These are phyloP conservation scores for Oryza brachyantha DNA, from an alignment of 176 grass and related monocot species.

Conservation along the genomic window DNA sequence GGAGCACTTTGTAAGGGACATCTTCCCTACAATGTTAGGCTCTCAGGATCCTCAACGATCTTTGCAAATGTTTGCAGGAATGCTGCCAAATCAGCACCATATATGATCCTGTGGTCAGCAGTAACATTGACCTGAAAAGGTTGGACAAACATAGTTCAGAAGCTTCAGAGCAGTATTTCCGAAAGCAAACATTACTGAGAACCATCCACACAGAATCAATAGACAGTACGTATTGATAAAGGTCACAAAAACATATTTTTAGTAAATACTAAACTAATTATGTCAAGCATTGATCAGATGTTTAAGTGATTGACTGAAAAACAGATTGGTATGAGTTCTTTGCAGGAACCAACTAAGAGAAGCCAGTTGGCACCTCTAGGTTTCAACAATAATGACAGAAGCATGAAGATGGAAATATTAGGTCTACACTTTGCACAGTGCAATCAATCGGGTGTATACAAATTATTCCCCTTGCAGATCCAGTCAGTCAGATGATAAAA, in stretches of 20 bases:
- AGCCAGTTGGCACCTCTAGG: background rate
- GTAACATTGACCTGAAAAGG: constrained; percentile 85
- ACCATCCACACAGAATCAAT: background rate
- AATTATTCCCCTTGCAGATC: background rate
- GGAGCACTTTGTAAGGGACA: background rate
- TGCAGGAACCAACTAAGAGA: background rate
- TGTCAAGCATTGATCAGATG: background rate
- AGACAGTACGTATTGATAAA: background rate
- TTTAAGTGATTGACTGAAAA: background rate
- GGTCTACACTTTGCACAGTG: background rate
- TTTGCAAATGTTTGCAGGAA: constrained; percentile 93
- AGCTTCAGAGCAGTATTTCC: background rate
- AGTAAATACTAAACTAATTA: background rate
- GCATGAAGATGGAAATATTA: background rate
- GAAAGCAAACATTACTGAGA: background rate
- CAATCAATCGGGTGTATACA: background rate
- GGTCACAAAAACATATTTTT: background rate
- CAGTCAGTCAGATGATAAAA: background rate
- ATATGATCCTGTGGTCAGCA: constrained; percentile 92
- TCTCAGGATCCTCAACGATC: constrained; percentile 74
- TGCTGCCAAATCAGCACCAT: constrained; percentile 87
- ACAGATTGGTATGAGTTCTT: background rate
- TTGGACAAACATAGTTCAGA: constrained; percentile 3
- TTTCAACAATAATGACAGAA: background rate
- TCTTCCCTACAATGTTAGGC: constrained; percentile 57